Percentiles rank a stretch among this genome's conserved stretches.
These are phyloP conservation scores for Aspergillus quadricinctus DNA, from an alignment of 2,329 filamentous ascomycete genomes.

Conservation along the genomic window DNA sequence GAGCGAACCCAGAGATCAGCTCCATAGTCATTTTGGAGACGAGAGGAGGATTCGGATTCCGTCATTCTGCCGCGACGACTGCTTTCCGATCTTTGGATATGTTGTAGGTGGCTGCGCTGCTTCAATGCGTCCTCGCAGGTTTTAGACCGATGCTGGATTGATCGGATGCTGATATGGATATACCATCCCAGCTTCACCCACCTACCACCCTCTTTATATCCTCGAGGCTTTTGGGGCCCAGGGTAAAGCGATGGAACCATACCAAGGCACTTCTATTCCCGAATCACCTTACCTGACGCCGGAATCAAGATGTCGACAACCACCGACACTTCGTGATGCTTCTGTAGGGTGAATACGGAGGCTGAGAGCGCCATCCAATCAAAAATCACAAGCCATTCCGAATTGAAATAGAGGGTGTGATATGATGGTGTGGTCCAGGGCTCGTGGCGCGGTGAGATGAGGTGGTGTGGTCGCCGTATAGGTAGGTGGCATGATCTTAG, in stretches of 20 bases:
- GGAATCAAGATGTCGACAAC: not conserved
- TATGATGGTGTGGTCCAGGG: not conserved
- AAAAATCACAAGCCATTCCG: not conserved
- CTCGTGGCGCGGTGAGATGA: not conserved
- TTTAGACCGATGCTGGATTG: no score
- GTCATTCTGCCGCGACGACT: not conserved
- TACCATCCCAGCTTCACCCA: not conserved
- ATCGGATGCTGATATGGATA: no score
- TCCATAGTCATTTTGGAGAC: conserved; percentile 32
- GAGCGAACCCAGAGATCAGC: conserved; percentile 34
- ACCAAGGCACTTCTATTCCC: not conserved
- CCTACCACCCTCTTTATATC: not conserved
- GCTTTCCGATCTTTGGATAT: not conserved
- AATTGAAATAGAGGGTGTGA: not conserved
- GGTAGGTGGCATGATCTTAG: not conserved
- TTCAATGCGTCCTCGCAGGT: not conserved
- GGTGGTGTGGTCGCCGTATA: not conserved
- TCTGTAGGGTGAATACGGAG: not conserved
- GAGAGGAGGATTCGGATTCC: conserved; percentile 11
- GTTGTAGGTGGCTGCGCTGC: not conserved
- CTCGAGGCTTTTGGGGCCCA: not conserved
- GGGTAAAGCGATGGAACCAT: not conserved
- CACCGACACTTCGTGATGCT: not conserved
- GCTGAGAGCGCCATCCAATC: not conserved
- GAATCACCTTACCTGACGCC: not conserved